Percentiles rank a stretch among this genome's conserved stretches.
phyloP scores from a whole-genome alignment of 192 early-diverging fungal species.

The Hyaloraphidium curvatum region DNA sequence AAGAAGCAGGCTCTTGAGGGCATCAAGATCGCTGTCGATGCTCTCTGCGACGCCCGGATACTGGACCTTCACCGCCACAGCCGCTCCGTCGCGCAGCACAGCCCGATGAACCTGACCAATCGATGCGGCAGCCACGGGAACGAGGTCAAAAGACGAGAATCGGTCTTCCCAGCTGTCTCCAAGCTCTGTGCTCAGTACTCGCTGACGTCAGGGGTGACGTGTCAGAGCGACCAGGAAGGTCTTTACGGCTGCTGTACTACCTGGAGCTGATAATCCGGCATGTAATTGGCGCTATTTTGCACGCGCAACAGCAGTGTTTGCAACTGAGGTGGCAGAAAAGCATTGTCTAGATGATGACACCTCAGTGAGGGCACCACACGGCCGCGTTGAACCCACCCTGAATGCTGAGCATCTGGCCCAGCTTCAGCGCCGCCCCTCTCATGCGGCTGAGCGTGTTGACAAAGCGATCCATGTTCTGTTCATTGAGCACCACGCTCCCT shows the following conservation, averaged over 20 bases:
- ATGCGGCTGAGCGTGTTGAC: slow-evolving; percentile 70
- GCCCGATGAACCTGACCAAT: slow-evolving; percentile 70
- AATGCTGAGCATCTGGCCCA: slow-evolving; percentile 95
- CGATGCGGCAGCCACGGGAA: slow-evolving; percentile 82
- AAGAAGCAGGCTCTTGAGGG: slow-evolving; percentile 54
- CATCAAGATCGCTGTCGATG: slow-evolving; percentile 75
- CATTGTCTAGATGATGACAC: slow-evolving; percentile 19
- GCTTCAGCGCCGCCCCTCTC: slow-evolving; percentile 91
- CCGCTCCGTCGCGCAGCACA: slow-evolving; percentile 26
- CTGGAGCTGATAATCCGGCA: slow-evolving; percentile 76
- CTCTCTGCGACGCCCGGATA: slow-evolving; percentile 81
- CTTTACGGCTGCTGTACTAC: slow-evolving; percentile 9
- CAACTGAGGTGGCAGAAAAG: slow-evolving; percentile 56
- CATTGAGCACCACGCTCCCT: no score
- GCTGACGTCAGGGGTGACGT: not conserved
- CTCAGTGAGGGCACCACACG: not conserved
- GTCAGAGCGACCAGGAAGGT: not conserved
- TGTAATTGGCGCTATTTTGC: slow-evolving; percentile 87
- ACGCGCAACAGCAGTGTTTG: slow-evolving; percentile 65
- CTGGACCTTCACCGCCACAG: slow-evolving; percentile 85
- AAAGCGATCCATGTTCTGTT: slow-evolving; percentile 70
- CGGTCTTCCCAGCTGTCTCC: slow-evolving; percentile 37
- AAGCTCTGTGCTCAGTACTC: slow-evolving; percentile 8
- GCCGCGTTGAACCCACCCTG: slow-evolving; percentile 35
- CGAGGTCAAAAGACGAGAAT: slow-evolving; percentile 49